Evolutionary conservation across 495 filamentous ascomycete genomes (phyloP), one percentile per base, ranked within the genome.

Genomic region (Hamigera avellanea): DNA sequence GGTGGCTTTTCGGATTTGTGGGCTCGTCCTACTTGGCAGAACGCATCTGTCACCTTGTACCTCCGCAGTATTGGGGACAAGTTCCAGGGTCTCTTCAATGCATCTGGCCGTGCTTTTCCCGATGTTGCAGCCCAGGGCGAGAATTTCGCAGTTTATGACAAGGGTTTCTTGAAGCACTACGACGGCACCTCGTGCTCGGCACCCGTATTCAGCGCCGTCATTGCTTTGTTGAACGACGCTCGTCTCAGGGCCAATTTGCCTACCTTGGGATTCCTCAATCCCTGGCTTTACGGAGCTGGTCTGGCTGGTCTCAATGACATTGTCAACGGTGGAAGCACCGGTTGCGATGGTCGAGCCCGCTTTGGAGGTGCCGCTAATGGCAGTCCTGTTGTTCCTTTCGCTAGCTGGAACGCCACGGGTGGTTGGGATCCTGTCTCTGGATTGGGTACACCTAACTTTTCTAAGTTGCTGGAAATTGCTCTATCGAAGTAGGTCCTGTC

Each of bases 1-100:
- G 79, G 74, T 30, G 83, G 83, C 10, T 87, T 89, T 65, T 76
- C 69, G 36, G 73, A 79, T 48, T 65, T 70, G 35, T 85, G 76
- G 60, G 33, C 58, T 0, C 70, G 72, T 6, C 80, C 82, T 0
- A 40, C 44, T 7, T 87, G 73, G 54, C 83, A 87, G 48, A 45
- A 72, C 10, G 40, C 39, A 0, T 75, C 73, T 0, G 76, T 89
- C 1, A 36, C 49, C 4, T 40, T 38, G 0, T 89, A 80, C 55
- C 61, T 89, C 2, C 25, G 48, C 10, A 53, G 50, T 2, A 53
- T 76, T 2, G 76, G 66, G 27, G 39, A 49, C 48, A 34, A 56
- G 19, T 72, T 61, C 50, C 28, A 52, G 1, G 66, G 67, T 1
- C 43, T 75, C 10, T 79, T 73, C 62, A 81, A 86, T 56, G 50